Conservation (phyloP, 164 flowering plant species). For the Macadamia integrifolia region DNA sequence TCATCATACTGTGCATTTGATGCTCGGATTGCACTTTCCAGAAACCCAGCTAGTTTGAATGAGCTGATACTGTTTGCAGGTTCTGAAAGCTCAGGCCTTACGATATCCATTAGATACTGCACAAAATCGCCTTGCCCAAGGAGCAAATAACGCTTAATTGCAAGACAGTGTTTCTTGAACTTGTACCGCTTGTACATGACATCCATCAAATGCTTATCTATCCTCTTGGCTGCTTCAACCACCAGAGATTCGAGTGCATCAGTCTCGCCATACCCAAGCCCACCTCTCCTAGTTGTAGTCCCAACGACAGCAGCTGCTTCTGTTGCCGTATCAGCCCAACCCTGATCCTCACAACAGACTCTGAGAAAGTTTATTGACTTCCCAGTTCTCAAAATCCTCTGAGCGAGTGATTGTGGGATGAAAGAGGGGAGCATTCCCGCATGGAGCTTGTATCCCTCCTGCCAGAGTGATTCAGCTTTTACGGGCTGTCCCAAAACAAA, state of each 20-base stretch:
- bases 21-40: constrained; percentile 89
- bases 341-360: constrained; percentile 95
- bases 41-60: constrained; percentile 82
- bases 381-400: constrained; percentile 86
- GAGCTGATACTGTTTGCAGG: constrained; percentile 95
- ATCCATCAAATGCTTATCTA: constrained; percentile 88
- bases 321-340: constrained; percentile 89
- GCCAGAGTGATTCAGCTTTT: constrained; percentile 96
- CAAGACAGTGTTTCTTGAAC: constrained; percentile 95
- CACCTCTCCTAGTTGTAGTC: constrained; percentile 76
- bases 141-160: constrained; percentile 89
- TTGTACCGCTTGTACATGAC: constrained; percentile 72
- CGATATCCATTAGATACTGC: constrained; percentile 96
- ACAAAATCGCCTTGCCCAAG: constrained; percentile 99
- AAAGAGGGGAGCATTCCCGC: constrained; percentile 90
- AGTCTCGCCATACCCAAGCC: constrained; percentile 94
- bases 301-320: constrained; percentile 92
- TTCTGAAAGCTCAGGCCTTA: constrained; percentile 89
- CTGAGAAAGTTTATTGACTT: constrained; percentile 95
- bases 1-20: constrained; percentile 99
- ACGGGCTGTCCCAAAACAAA: constrained; percentile 85
- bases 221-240: constrained; percentile 85
- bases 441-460: constrained; percentile 84
- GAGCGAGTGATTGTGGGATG: constrained; percentile 79
- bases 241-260: constrained; percentile 92